Evolutionary conservation across 768 basidiomycete species (phyloP).

Genomic region (Trametes gibbosa): DNA sequence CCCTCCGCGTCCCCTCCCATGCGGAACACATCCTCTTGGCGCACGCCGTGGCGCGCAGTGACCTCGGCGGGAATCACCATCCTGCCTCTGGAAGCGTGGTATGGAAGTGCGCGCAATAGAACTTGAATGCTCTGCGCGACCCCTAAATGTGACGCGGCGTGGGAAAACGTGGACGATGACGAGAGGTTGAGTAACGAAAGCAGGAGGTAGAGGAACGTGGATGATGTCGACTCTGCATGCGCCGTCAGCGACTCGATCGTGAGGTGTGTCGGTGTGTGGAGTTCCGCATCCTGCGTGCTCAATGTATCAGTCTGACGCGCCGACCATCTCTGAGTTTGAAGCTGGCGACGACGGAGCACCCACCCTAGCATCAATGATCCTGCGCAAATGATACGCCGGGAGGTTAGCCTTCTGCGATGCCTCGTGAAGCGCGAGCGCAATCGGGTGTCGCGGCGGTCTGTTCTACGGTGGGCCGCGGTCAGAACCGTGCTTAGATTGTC

Average conservation of each 20-base stretch:
- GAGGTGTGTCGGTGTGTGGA: constrained; percentile 60
- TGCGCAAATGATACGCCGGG: constrained; percentile 73
- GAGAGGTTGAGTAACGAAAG: constrained; percentile 63
- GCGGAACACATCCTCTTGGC: constrained; percentile 77
- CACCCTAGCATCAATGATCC: constrained; percentile 84
- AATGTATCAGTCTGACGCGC: constrained; percentile 9
- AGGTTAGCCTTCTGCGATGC: constrained; percentile 49
- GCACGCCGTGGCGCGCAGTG: constrained; percentile 73
- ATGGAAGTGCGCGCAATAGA: constrained; percentile 74
- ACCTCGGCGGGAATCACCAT: constrained; percentile 82
- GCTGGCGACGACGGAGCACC: constrained; percentile 29
- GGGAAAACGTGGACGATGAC: constrained; percentile 53
- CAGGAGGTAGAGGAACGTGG: constrained; percentile 73
- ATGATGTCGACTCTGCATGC: constrained; percentile 79
- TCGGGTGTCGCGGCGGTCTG: constrained; percentile 76
- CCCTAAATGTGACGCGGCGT: constrained; percentile 82
- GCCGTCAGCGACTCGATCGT: constrained; percentile 66
- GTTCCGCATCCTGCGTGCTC: constrained; percentile 28
- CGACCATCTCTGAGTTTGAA: no score
- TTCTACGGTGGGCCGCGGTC: constrained; percentile 43
- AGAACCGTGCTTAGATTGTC: no score
- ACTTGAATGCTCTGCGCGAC: constrained; percentile 68
- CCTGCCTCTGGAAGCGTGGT: constrained; percentile 66
- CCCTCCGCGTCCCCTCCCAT: constrained; percentile 51
- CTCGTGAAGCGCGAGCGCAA: constrained; percentile 69